These are phyloP conservation scores for Cadophora malorum DNA, from an alignment of 2,329 filamentous ascomycete genomes.

Conservation along the genomic window DNA sequence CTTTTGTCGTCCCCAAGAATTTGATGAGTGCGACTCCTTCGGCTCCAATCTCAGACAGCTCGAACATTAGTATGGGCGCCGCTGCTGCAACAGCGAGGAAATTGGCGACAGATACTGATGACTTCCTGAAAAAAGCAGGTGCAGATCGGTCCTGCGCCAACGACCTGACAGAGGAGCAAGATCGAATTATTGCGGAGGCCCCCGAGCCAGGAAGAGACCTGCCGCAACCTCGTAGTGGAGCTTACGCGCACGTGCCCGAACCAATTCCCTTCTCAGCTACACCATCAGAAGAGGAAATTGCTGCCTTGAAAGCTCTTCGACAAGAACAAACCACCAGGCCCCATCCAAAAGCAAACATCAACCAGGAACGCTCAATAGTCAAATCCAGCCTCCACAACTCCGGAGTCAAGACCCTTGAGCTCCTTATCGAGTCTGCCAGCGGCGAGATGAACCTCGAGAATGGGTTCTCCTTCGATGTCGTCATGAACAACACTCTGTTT, in stretches of 20 bases:
- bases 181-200: neutral
- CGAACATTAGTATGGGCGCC: neutral
- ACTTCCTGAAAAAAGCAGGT: neutral
- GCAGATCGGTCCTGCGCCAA: neutral
- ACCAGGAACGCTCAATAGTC: neutral
- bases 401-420: slow-evolving; percentile 3
- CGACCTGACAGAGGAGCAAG: too few relatives aligned
- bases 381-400: neutral
- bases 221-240: neutral
- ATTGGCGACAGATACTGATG: neutral
- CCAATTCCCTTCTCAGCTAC: slow-evolving; percentile 8
- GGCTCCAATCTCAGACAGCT: neutral
- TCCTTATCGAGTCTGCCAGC: neutral
- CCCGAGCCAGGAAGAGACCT: neutral
- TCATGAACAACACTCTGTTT: neutral
- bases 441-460: neutral
- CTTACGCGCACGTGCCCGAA: slow-evolving; percentile 2
- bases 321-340: neutral
- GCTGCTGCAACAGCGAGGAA: neutral
- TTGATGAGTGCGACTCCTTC: neutral
- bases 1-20: neutral
- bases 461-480: neutral
- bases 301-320: neutral
- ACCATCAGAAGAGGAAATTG: slow-evolving; percentile 1
- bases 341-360: neutral